Conservation (phyloP, 306 rosid species). For the Benincasa hispida region DNA sequence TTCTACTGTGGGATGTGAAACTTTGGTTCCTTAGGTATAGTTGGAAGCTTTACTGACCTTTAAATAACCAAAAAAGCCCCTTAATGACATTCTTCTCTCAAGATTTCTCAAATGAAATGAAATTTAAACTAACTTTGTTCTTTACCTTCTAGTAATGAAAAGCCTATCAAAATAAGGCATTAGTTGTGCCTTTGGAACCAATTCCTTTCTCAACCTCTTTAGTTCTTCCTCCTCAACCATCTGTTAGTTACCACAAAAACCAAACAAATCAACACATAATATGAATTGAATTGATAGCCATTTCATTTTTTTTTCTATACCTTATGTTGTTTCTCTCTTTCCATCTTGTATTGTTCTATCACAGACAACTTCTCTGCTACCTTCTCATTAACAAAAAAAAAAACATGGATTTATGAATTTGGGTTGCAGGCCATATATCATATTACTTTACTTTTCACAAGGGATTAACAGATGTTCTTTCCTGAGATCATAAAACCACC, state of each 20-base stretch:
- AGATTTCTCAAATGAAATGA: neutral
- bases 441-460: neutral
- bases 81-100: too few species aligned
- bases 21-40: constrained; percentile 69
- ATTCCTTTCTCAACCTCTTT: constrained; percentile 73
- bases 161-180: constrained; percentile 99
- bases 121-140: neutral
- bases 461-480: neutral
- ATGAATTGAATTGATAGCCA: neutral
- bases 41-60: constrained; percentile 85
- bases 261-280: neutral
- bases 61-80: too few species aligned
- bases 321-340: constrained; percentile 70
- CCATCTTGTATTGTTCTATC: constrained; percentile 65
- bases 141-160: constrained; percentile 76
- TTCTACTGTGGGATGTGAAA: constrained; percentile 70
- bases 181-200: constrained; percentile 89
- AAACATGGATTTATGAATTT: neutral
- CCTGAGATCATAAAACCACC: constrained; percentile 31
- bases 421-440: neutral
- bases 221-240: constrained; percentile 82
- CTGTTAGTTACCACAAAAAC: constrained; percentile 18
- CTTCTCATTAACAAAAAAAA: constrained; percentile 26
- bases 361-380: constrained; percentile 66
- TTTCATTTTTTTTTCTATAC: constrained; percentile 17